These are phyloP conservation scores for Colletotrichum salicis DNA, from an alignment of 2,329 filamentous ascomycete genomes.

Conservation along the genomic window DNA sequence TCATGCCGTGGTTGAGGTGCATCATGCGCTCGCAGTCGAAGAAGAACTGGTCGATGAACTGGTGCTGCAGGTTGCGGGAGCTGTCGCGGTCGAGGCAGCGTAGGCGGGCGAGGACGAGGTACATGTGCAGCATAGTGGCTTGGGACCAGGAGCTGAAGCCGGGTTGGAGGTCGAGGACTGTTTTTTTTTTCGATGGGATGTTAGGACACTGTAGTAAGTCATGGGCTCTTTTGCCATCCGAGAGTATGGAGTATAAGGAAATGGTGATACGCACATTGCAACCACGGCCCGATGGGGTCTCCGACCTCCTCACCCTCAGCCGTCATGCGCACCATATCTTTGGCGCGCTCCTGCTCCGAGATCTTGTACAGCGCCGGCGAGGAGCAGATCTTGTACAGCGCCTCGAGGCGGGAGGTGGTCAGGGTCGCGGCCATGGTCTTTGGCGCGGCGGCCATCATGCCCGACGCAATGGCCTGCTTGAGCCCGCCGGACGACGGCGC, in stretches of 20 bases:
- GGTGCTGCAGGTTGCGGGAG: slow-evolving; percentile 83
- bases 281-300: slow-evolving; percentile 80
- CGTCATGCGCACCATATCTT: slow-evolving; percentile 74
- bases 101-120: slow-evolving; percentile 85
- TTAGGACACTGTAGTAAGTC: no score
- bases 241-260: not conserved
- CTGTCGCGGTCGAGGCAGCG: slow-evolving; percentile 78
- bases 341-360: slow-evolving; percentile 72
- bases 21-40: slow-evolving; percentile 87
- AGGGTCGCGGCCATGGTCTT: slow-evolving; percentile 32
- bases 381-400: slow-evolving; percentile 80
- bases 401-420: slow-evolving; percentile 55
- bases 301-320: slow-evolving; percentile 86
- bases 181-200: slow-evolving; percentile 16
- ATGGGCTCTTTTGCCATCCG: not conserved
- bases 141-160: slow-evolving; percentile 98
- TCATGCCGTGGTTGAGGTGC: slow-evolving; percentile 80
- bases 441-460: slow-evolving; percentile 30
- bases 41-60: slow-evolving; percentile 95
- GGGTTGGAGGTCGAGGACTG: slow-evolving; percentile 81
- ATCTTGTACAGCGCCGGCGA: slow-evolving; percentile 81
- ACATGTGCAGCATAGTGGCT: slow-evolving; percentile 96
- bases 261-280: slow-evolving; percentile 69
- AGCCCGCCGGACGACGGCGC: slow-evolving; percentile 8
- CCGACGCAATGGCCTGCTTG: slow-evolving; percentile 28